A percentile compares a stretch with the other conserved stretches of the same genome.
Evolutionary conservation across 257 asterid species (phyloP).

Genomic region (Nicotiana otophora): DNA sequence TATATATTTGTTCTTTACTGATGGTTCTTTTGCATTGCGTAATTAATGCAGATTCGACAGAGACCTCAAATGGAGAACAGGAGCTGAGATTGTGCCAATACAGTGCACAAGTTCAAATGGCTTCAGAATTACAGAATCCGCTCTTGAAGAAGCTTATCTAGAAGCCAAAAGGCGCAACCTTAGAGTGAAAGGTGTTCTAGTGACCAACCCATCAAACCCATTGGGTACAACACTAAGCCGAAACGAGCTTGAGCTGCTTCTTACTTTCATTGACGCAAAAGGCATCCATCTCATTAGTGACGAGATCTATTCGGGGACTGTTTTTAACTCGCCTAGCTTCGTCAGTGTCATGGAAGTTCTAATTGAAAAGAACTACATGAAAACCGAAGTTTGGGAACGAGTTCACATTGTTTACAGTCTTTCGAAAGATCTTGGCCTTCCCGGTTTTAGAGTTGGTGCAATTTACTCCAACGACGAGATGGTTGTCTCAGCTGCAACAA

Average conservation of each 20-base stretch:
- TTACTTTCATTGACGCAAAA: slow-evolving; percentile 48
- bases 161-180: slow-evolving; percentile 54
- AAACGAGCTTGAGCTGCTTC: slow-evolving; percentile 45
- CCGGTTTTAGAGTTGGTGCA: slow-evolving; percentile 84
- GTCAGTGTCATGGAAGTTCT: slow-evolving; percentile 66
- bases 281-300: slow-evolving; percentile 74
- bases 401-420: slow-evolving; percentile 78
- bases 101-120: slow-evolving; percentile 60
- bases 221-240: slow-evolving; percentile 57
- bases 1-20: neutral
- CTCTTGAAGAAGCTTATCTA: slow-evolving; percentile 55
- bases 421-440: slow-evolving; percentile 86
- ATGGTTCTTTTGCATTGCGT: neutral
- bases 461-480: slow-evolving; percentile 53
- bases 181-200: slow-evolving; percentile 66
- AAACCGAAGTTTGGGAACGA: slow-evolving; percentile 40
- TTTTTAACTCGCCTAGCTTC: slow-evolving; percentile 49
- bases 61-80: slow-evolving; percentile 89
- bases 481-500: slow-evolving; percentile 75
- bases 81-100: slow-evolving; percentile 70
- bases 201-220: slow-evolving; percentile 85
- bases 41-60: slow-evolving; percentile 66
- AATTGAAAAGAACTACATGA: slow-evolving; percentile 19
- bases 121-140: slow-evolving; percentile 58
- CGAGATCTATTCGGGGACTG: slow-evolving; percentile 80